phyloP scores from a whole-genome alignment of 345 rosid species.

The Eucalyptus victrix region DNA sequence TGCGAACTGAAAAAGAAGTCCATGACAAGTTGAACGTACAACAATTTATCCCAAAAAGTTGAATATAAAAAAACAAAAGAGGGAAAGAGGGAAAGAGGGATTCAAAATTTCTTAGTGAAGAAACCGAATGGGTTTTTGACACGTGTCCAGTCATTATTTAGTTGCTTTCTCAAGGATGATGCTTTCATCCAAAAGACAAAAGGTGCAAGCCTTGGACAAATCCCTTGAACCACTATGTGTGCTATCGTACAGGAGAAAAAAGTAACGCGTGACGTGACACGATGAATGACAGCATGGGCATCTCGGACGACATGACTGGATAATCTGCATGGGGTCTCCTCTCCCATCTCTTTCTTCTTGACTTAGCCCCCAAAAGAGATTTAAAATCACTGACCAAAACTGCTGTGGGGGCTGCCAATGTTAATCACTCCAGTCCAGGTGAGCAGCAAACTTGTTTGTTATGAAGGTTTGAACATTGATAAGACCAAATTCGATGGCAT shows the following conservation, averaged over 20 bases:
- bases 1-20: background rate
- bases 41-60: background rate
- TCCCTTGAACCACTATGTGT: background rate
- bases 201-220: background rate
- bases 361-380: background rate
- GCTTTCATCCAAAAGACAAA: background rate
- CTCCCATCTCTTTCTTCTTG: background rate
- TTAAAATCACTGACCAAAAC: background rate
- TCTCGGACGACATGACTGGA: background rate
- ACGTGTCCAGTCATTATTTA: background rate
- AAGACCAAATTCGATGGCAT: background rate
- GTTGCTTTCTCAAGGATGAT: background rate
- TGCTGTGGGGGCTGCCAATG: background rate
- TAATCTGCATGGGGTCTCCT: background rate
- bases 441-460: background rate
- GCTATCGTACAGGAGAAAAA: background rate
- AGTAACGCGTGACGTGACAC: background rate
- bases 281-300: background rate
- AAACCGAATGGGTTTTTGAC: background rate
- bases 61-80: background rate
- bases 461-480: background rate
- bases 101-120: background rate
- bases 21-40: background rate
- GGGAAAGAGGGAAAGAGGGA: background rate
- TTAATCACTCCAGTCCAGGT: background rate